These are phyloP conservation scores for Colletotrichum aenigma DNA, from an alignment of 2,329 filamentous ascomycete genomes.

Conservation along the genomic window DNA sequence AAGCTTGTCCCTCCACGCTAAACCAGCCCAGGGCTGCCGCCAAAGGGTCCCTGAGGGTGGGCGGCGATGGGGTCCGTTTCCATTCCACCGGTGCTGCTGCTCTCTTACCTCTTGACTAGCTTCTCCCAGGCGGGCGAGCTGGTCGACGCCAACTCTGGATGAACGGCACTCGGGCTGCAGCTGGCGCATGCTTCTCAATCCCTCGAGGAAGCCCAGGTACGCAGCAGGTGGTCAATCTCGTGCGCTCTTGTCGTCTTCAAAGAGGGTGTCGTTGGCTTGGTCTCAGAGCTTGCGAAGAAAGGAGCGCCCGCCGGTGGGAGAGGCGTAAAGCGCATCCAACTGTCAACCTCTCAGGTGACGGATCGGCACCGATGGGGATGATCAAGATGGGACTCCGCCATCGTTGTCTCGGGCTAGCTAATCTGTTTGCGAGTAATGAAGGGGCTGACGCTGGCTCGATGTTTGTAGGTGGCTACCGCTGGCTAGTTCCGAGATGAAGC, in stretches of 20 bases:
- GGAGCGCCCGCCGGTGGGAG: not conserved
- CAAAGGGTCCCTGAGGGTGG: not conserved
- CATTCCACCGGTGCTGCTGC: not conserved
- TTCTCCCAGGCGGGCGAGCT: not conserved
- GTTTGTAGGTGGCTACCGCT: not conserved
- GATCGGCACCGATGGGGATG: not conserved
- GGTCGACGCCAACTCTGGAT: not conserved
- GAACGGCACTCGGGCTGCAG: not conserved
- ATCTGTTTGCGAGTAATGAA: not conserved
- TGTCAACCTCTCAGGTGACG: not conserved
- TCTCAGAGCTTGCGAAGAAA: not conserved
- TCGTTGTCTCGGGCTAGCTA: not conserved
- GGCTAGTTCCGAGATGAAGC: not conserved
- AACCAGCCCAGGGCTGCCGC: not conserved
- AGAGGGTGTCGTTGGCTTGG: not conserved
- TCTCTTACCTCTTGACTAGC: not conserved
- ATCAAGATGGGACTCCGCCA: not conserved
- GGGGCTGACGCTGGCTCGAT: no score
- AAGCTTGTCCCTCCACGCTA: constrained; percentile 15
- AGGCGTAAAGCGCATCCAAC: not conserved
- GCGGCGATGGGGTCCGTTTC: not conserved
- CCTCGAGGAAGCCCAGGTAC: not conserved
- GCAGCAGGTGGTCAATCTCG: not conserved
- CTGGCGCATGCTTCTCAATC: not conserved
- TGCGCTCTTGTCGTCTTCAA: not conserved